phyloP scores from a whole-genome alignment of 2,329 filamentous ascomycete genomes.

The Fusarium torulosum region DNA sequence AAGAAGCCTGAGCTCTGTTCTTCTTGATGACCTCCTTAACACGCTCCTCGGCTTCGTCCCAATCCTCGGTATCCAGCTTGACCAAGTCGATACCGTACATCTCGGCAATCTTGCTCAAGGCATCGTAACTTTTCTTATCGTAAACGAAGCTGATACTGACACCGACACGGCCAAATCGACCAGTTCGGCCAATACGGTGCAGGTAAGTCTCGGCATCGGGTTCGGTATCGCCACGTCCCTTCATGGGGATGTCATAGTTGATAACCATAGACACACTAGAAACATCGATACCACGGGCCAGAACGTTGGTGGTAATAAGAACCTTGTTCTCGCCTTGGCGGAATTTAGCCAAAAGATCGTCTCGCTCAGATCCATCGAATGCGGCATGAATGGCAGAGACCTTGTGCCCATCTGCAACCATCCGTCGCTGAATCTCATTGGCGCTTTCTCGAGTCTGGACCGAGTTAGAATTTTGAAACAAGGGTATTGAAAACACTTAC shows the following conservation, averaged over 20 bases:
- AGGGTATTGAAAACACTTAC: constrained; percentile 59
- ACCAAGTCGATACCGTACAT: constrained; percentile 86
- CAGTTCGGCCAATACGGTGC: constrained; percentile 96
- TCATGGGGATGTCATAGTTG: constrained; percentile 91
- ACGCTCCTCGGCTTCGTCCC: constrained; percentile 87
- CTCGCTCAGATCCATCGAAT: constrained; percentile 85
- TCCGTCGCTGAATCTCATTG: constrained; percentile 83
- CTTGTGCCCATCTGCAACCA: constrained; percentile 90
- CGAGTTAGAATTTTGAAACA: constrained; percentile 31
- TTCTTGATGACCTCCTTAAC: constrained; percentile 86
- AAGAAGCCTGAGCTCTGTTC: constrained; percentile 68
- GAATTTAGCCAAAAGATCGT: constrained; percentile 87
- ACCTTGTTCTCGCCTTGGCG: constrained; percentile 90
- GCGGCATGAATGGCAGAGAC: constrained; percentile 91
- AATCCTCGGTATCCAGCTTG: constrained; percentile 85
- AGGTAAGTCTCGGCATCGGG: constrained; percentile 96
- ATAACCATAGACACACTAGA: constrained; percentile 96
- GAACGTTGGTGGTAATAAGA: constrained; percentile 96
- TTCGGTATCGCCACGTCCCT: constrained; percentile 80
- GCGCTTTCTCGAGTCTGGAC: constrained; percentile 85
- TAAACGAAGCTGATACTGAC: constrained; percentile 96
- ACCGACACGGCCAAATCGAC: constrained; percentile 95
- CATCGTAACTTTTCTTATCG: constrained; percentile 83
- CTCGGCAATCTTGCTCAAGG: constrained; percentile 81
- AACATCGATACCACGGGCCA: constrained; percentile 94